Evolutionary conservation across 805 yeast species (phyloP), one percentile per base, ranked within the genome.

Genomic region (Metschnikowia lunata): DNA sequence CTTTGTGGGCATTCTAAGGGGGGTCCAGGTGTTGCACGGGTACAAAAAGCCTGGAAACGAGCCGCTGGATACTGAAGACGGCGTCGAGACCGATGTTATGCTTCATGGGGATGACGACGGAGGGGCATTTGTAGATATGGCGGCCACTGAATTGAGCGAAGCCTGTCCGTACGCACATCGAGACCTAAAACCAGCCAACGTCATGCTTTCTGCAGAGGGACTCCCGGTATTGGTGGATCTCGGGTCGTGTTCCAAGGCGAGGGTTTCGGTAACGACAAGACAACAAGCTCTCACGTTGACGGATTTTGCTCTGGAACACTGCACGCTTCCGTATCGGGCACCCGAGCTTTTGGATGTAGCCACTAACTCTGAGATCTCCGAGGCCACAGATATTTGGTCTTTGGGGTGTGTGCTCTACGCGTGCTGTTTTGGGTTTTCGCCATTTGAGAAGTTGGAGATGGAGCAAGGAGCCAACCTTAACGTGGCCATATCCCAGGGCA

Each of bases 351-450:
- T 90, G 46, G 91, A 88, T 57, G 84, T 88, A 32, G 79, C 78
- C 36, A 76, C 87, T 1, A 83, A 84, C 34, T 62, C 78, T n/a
- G 63, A 63, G 6, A 71, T 90, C 36, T 80, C 82, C 49, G 95
- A 87, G 56, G 76, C 78, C 47, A 82, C 85, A 4, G 98, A 90
- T 62, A 79, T 91, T 26, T 90, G 98, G 98, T 84, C 95, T 3
- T 63, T 90, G 27, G 98, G 98, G 0, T 88, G 97, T 58, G 71
- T 88, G 1, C 60, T 88, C 13, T 90, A 86, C 62, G 79, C 89
- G 1, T 65, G 87, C 51, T 72, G 91, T 62, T 90, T 85, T 65
- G 84, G 85, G 0, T 73, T 74, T 28, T 85, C 96, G 4, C 98
- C 98, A 1, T 90, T 90, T 61, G 96, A 89, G 59, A 74, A 87